Evolutionary conservation across 768 basidiomycete genomes (phyloP), one percentile per base, ranked within the genome.

Genomic region (Russula griseocarnosa): DNA sequence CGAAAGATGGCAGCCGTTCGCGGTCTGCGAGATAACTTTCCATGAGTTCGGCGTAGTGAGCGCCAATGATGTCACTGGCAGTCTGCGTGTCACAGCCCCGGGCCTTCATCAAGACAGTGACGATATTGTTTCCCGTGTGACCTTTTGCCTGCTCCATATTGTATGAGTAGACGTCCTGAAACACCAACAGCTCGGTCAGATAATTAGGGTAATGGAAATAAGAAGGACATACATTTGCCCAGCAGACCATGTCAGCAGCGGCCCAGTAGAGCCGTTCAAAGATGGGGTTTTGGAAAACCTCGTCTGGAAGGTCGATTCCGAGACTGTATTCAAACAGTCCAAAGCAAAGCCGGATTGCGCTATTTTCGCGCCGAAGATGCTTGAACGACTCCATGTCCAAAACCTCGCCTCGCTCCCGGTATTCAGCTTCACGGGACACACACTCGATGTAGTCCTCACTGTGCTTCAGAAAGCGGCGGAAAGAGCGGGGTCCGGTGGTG

Each of bases 71-170:
- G 46, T 77, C 69, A 40, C 80, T 69, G 3, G 82, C 78, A 0
- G 69, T 74, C 54, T 80, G 76, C 0, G 81, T 66, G 57, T 76
- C 72, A 46, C 77, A 63, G 18, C 73, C 65, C 34, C 73, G 71
- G 46, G 81, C 76, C 34, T 79, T 74, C 81, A 82, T 83, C 47
- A 83, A 78, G 18, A 82, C 76, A 1, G 79, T 79, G 36, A 86
- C 74, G 16, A 84, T 72, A 60, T 81, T 80, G 70, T 80, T 88
- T 38, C 86, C 86, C 28, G 76, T 76, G 61, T 83, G 82, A 20
- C 86, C 88, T 70, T 84, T 86, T 59, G 83, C 81, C 70, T 88
- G 86, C 70, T 90, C 87, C 82, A 87, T 83, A 73, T 87, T 83
- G 75, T 88, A 89, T 14, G 85, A 87, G 69, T 87, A 87, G 28